phyloP scores from a whole-genome alignment of 2,329 filamentous ascomycete genomes.

The Fusarium coffeatum region DNA sequence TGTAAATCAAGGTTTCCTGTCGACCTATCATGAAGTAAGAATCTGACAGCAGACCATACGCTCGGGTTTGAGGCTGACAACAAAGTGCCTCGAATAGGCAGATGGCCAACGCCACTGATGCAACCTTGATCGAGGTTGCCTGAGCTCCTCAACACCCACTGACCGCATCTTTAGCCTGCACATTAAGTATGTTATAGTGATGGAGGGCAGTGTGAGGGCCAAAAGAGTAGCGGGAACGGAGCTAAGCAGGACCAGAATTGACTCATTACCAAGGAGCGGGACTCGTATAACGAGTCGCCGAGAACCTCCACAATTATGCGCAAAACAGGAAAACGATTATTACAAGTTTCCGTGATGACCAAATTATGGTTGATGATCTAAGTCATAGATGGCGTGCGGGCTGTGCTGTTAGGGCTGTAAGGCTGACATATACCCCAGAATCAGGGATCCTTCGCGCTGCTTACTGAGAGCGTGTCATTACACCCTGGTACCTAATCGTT shows the following conservation, averaged over 20 bases:
- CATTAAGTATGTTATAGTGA: conserved; percentile 8
- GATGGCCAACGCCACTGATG: conserved; percentile 23
- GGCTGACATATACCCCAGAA: conserved; percentile 45
- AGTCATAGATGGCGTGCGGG: conserved; percentile 8
- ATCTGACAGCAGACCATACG: conserved; percentile 39
- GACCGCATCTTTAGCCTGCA: conserved; percentile 22
- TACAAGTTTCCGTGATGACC: conserved; percentile 10
- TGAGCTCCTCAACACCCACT: conserved; percentile 11
- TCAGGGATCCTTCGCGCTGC: conserved; percentile 36
- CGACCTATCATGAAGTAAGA: conserved; percentile 38
- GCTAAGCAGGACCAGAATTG: conserved; percentile 24
- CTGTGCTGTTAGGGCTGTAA: conserved; percentile 45
- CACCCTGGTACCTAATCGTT: conserved; percentile 8
- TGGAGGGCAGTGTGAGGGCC: conserved; percentile 10
- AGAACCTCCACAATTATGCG: conserved; percentile 13
- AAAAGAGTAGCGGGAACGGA: conserved; percentile 24
- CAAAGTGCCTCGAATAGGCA: conserved; percentile 30
- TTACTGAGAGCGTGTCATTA: conserved; percentile 27
- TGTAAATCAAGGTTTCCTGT: conserved; percentile 7
- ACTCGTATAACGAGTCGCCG: conserved; percentile 13
- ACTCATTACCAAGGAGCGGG: conserved; percentile 28
- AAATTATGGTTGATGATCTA: conserved; percentile 28
- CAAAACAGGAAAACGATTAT: conserved; percentile 22
- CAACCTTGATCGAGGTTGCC: conserved; percentile 24
- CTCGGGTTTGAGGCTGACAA: conserved; percentile 35